These are phyloP conservation scores for Ceratocystis ficicola DNA, from an alignment of 2,329 filamentous ascomycete species.

Conservation along the genomic window DNA sequence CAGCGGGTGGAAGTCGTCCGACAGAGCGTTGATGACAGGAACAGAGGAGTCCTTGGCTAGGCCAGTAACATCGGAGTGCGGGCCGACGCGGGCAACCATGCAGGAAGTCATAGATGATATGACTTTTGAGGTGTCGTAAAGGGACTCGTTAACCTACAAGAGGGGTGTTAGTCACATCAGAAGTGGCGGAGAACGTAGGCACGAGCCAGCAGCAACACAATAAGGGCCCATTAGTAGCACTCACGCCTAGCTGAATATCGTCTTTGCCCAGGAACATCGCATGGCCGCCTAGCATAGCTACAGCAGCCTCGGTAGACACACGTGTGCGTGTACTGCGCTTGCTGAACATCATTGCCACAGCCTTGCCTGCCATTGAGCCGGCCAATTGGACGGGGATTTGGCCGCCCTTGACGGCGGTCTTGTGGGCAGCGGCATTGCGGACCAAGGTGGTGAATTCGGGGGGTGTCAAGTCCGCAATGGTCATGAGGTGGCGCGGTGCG, in stretches of 20 bases:
- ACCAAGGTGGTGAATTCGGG: constrained; percentile 71
- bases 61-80: constrained; percentile 60
- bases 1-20: constrained; percentile 82
- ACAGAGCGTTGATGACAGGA: constrained; percentile 77
- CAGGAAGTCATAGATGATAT: constrained; percentile 88
- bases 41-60: constrained; percentile 63
- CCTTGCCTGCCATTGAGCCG: constrained; percentile 57
- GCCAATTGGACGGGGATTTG: constrained; percentile 47
- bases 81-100: constrained; percentile 67
- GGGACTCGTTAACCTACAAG: constrained; percentile 71
- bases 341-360: constrained; percentile 91
- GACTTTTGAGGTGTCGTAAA: constrained; percentile 84
- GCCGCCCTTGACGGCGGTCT: constrained; percentile 62
- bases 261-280: constrained; percentile 94
- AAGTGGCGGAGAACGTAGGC: neutral
- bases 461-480: constrained; percentile 73
- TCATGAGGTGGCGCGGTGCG: constrained; percentile 71
- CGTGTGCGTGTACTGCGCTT: constrained; percentile 90
- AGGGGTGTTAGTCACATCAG: neutral
- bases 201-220: too few species aligned
- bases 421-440: constrained; percentile 66
- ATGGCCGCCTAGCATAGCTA: constrained; percentile 78
- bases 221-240: constrained; percentile 26
- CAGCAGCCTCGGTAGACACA: constrained; percentile 83
- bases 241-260: constrained; percentile 86